These are phyloP conservation scores for Aureobasidium sp. DNA, from an alignment of 2,329 filamentous ascomycete species.

Conservation along the genomic window DNA sequence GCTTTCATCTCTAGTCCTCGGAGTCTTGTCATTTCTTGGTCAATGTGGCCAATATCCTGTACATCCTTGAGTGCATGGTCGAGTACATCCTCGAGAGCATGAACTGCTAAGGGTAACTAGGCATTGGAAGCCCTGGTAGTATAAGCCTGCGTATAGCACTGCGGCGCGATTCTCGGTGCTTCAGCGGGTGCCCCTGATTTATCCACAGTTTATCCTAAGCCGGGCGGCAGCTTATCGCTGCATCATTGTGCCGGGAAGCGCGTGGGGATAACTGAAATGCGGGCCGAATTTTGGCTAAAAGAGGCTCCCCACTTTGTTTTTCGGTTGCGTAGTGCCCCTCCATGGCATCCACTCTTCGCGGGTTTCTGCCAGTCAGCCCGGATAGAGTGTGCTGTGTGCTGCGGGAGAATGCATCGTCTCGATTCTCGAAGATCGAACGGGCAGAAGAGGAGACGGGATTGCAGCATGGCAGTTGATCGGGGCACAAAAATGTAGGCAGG, in stretches of 20 bases:
- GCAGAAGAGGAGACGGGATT: neutral
- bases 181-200: neutral
- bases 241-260: neutral
- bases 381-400: neutral
- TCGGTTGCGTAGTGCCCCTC: constrained; percentile 3
- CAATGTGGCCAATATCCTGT: no score
- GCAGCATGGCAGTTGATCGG: constrained; percentile 1
- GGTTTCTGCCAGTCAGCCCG: neutral
- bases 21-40: neutral
- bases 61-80: neutral
- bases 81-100: neutral
- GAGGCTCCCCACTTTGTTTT: constrained; percentile 1
- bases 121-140: neutral
- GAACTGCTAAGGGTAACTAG: no score
- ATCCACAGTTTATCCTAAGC: constrained; percentile 10
- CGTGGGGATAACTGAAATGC: neutral
- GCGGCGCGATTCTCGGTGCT: neutral
- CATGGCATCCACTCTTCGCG: neutral
- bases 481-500: constrained; percentile 12
- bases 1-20: neutral
- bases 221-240: neutral
- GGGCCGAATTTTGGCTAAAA: constrained; percentile 12
- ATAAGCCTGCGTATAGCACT: neutral
- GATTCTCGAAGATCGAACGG: neutral
- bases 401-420: neutral